These are phyloP conservation scores for Leccinum subgranulosum DNA, from an alignment of 768 basidiomycete genomes.

Conservation along the genomic window DNA sequence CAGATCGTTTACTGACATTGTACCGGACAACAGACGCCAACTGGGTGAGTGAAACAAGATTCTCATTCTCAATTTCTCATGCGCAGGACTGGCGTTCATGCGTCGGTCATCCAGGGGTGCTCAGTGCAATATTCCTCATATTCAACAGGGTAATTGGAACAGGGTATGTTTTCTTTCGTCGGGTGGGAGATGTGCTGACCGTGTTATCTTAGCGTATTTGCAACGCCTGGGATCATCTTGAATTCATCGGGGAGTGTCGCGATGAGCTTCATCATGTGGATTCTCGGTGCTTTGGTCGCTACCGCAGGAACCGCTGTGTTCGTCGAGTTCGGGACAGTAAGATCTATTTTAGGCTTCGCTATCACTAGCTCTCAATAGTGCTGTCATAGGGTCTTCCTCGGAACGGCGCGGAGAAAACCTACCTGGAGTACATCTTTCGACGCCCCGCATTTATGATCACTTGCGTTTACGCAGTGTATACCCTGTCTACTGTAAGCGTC, in stretches of 20 bases:
- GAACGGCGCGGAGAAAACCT: constrained; percentile 76
- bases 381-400: constrained; percentile 57
- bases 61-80: not conserved
- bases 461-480: constrained; percentile 56
- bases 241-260: constrained; percentile 69
- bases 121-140: constrained; percentile 61
- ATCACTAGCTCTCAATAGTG: not conserved
- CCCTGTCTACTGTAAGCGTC: constrained; percentile 51
- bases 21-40: constrained; percentile 46
- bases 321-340: constrained; percentile 71
- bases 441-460: constrained; percentile 59
- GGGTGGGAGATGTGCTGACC: not conserved
- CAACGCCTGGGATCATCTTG: constrained; percentile 65
- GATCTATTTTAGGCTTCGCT: constrained; percentile 6
- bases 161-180: constrained; percentile 41
- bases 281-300: constrained; percentile 62
- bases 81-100: not conserved
- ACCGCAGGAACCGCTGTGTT: constrained; percentile 67
- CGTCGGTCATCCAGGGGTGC: constrained; percentile 10
- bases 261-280: constrained; percentile 66
- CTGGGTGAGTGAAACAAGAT: constrained; percentile 39
- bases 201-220: constrained; percentile 54
- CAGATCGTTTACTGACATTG: constrained; percentile 36
- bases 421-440: constrained; percentile 67
- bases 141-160: constrained; percentile 78